Base-by-base conservation (phyloP, 257 asterid species). In the Oldenlandia corymbosa region DNA sequence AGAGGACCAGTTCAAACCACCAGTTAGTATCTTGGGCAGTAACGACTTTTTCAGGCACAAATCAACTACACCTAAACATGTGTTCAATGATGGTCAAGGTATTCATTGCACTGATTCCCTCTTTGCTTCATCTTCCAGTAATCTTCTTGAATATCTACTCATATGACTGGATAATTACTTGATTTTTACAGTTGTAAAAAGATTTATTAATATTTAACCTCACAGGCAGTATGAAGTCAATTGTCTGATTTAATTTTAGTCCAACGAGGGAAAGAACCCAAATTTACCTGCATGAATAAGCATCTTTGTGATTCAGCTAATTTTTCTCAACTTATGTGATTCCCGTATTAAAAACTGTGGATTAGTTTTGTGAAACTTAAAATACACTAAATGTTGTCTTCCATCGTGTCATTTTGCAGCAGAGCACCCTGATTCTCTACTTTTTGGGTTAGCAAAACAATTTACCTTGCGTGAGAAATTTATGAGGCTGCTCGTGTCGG, bases 361-460 rank as follows among this genome's bases (percentile, higher is more conserved):
- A 48, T 46, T 67, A 58, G 51, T 14, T 71, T 48, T 30, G 56
- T 8, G 24, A 5, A 9, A 34, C 59, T 53, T 58, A 10, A n/a
- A 41, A 20, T 58, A 52, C 64, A 49, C 65, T 68, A 45, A 71
- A 47, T 37, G 57, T 36, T 24, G 52, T 26, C 17, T 23, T 11
- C 36, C 32, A 10, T 26, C 30, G 18, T 68, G 65, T 66, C 10
- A 65, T 68, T 67, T 78, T 63, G 61, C 58, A 34, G 66, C 85
- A 82, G 97, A 77, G 45, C 69, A 70, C 49, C 79, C 78, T 46
- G 79, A 71, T 49, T 71, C 83, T 1, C 68, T 64, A 62, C 76
- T 32, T 62, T 76, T 88, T 34, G 91, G 89, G 68, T 76, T 88
- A 66, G 86, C 83, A 0, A 90, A 86, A 41, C 87, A 82, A 46